Evolutionary conservation across 208 protist species (phyloP).

Genomic region (Trichomonas vaginalis): DNA sequence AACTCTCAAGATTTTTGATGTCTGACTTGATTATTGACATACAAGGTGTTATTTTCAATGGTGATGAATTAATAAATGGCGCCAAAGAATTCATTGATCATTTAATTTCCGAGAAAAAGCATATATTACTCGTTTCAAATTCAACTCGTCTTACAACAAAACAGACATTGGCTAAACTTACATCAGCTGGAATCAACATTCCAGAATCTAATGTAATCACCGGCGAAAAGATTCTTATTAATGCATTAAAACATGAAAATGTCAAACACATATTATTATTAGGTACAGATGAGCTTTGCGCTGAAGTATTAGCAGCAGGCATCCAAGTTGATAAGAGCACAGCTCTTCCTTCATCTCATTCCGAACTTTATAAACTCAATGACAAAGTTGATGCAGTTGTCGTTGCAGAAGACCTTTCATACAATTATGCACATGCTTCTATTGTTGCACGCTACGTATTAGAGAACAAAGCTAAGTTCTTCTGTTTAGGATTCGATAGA

Average conservation of each 20-base stretch:
- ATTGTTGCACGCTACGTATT: neutral
- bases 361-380: neutral
- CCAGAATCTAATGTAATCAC: neutral
- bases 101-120: neutral
- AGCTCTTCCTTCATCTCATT: no score
- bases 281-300: neutral
- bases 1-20: neutral
- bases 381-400: neutral
- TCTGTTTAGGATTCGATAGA: neutral
- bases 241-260: neutral
- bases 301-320: neutral
- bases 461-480: neutral
- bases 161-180: neutral
- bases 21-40: neutral
- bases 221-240: neutral
- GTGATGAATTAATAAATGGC: neutral
- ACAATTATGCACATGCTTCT: neutral
- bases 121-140: neutral
- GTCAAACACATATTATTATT: neutral
- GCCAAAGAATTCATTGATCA: neutral
- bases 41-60: neutral
- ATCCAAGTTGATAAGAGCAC: neutral
- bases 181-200: neutral
- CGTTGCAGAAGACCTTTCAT: neutral
- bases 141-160: neutral